phyloP scores from a whole-genome alignment of 108 stramenopile genomes.

The Nitzschia inconspicua region DNA sequence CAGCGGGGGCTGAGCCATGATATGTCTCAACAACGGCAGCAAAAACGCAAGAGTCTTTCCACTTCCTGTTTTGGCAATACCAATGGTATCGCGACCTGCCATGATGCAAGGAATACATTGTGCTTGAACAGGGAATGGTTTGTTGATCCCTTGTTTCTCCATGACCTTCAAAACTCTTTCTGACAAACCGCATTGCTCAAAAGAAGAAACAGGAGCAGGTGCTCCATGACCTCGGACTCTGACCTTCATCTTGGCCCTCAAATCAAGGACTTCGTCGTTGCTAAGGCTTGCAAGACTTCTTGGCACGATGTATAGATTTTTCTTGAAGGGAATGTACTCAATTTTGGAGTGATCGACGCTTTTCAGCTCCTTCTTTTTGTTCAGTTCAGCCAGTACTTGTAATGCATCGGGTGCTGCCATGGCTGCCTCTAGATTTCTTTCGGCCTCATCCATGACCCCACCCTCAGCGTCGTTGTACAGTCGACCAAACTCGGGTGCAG shows the following conservation, averaged over 20 bases:
- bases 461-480: slow-evolving; percentile 75
- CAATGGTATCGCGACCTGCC: slow-evolving; percentile 98
- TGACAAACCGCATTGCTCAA: slow-evolving; percentile 90
- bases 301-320: slow-evolving; percentile 95
- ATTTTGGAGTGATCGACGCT: slow-evolving; percentile 91
- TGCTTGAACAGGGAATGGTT: slow-evolving; percentile 96
- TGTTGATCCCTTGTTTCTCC: slow-evolving; percentile 56
- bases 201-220: slow-evolving; percentile 88
- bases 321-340: slow-evolving; percentile 88
- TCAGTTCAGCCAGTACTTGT: slow-evolving; percentile 85
- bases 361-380: slow-evolving; percentile 94
- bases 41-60: slow-evolving; percentile 98
- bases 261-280: slow-evolving; percentile 62
- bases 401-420: slow-evolving; percentile 85
- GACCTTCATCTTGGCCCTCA: slow-evolving; percentile 77
- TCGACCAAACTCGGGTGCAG: slow-evolving; percentile 68
- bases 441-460: slow-evolving; percentile 93
- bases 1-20: slow-evolving; percentile 90
- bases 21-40: slow-evolving; percentile 93
- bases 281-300: slow-evolving; percentile 63
- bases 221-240: slow-evolving; percentile 90
- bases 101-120: slow-evolving; percentile 98
- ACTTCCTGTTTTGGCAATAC: slow-evolving; percentile 97
- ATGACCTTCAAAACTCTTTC: slow-evolving; percentile 78
- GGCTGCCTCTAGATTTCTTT: slow-evolving; percentile 74